These are phyloP conservation scores for Arthrobotrys megalospora DNA, from an alignment of 2,329 filamentous ascomycete species.

Conservation along the genomic window DNA sequence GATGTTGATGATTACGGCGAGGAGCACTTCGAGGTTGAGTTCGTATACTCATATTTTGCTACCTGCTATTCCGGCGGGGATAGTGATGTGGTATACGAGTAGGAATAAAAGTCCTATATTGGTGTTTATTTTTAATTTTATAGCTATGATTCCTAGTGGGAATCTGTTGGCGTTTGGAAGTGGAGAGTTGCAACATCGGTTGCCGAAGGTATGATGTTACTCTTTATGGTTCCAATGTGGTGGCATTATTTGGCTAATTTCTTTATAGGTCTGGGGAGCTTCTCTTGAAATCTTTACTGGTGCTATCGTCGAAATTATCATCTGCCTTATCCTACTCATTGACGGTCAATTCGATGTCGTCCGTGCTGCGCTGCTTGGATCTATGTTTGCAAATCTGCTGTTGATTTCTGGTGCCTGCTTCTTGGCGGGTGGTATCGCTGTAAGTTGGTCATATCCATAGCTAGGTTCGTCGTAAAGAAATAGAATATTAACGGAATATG, in stretches of 20 bases:
- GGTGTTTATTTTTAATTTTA: slow-evolving; percentile 54
- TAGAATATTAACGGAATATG: not conserved
- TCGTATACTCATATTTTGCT: slow-evolving; percentile 38
- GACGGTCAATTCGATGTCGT: slow-evolving; percentile 77
- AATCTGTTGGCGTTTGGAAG: slow-evolving; percentile 53
- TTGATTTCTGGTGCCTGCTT: slow-evolving; percentile 86
- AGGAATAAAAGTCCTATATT: slow-evolving; percentile 23
- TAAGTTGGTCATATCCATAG: slow-evolving; percentile 2
- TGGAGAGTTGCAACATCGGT: slow-evolving; percentile 45
- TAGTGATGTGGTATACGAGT: slow-evolving; percentile 48
- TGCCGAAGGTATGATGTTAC: slow-evolving; percentile 45
- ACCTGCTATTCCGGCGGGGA: slow-evolving; percentile 47
- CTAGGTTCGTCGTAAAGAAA: too few species aligned
- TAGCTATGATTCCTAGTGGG: slow-evolving; percentile 54
- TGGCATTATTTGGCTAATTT: not conserved
- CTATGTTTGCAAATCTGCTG: slow-evolving; percentile 84
- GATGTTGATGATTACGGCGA: slow-evolving; percentile 35
- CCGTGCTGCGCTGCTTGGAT: slow-evolving; percentile 85
- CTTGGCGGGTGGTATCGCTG: slow-evolving; percentile 77
- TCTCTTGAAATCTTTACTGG: slow-evolving; percentile 77
- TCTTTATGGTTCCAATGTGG: not conserved
- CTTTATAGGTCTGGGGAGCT: slow-evolving; percentile 69
- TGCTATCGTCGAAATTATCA: slow-evolving; percentile 83
- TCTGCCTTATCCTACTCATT: slow-evolving; percentile 82
- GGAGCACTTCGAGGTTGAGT: slow-evolving; percentile 44